These are phyloP conservation scores for Penicillium crystallinum DNA, from an alignment of 495 filamentous ascomycete species.

Conservation along the genomic window DNA sequence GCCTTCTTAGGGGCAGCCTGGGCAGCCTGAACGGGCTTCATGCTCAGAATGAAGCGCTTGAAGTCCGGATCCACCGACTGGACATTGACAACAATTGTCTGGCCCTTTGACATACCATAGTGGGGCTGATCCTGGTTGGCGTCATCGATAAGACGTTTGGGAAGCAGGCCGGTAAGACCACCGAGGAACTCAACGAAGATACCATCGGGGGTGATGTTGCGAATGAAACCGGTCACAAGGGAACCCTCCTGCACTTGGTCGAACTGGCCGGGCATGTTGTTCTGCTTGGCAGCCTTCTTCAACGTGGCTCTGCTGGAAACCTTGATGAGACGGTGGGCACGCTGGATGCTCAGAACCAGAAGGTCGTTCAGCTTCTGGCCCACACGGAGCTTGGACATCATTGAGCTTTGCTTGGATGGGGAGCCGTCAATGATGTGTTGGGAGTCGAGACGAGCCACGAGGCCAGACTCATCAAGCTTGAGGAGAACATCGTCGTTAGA, in stretches of 20 bases:
- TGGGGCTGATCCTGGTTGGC: constrained; percentile 59
- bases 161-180: constrained; percentile 69
- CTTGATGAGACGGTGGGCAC: constrained; percentile 62
- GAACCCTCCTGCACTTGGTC: constrained; percentile 65
- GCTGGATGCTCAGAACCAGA: constrained; percentile 74
- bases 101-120: constrained; percentile 69
- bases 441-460: constrained; percentile 70
- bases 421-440: constrained; percentile 81
- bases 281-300: constrained; percentile 64
- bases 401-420: constrained; percentile 62
- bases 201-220: constrained; percentile 70
- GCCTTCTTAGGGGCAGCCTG: constrained; percentile 30
- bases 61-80: constrained; percentile 57
- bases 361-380: constrained; percentile 79
- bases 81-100: constrained; percentile 66
- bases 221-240: constrained; percentile 73
- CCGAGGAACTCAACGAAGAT: constrained; percentile 80
- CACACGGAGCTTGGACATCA: constrained; percentile 71
- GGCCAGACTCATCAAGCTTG: constrained; percentile 61
- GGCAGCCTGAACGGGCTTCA: constrained; percentile 41
- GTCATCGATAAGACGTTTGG: constrained; percentile 66
- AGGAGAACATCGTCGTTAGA: constrained; percentile 72
- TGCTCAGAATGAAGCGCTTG: constrained; percentile 58
- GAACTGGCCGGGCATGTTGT: constrained; percentile 58
- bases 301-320: constrained; percentile 78